These are phyloP conservation scores for Debaryomyces sp. DNA, from an alignment of 1,139 yeast species.

Conservation along the genomic window DNA sequence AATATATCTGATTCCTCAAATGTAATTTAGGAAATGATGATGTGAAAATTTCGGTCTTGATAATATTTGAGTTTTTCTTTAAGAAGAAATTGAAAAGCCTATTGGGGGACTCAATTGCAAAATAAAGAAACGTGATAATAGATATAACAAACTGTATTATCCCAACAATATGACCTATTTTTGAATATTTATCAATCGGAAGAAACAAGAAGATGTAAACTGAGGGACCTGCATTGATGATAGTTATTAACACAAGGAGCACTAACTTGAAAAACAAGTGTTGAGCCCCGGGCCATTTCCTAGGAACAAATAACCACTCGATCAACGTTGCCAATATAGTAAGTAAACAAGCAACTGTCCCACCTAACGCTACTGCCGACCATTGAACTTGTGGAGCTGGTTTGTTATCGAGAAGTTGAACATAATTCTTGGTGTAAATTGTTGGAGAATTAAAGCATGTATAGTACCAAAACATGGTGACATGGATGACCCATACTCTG, in stretches of 20 bases:
- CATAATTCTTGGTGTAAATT: slow-evolving; percentile 61
- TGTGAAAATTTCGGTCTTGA: slow-evolving; percentile 35
- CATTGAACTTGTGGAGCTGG: slow-evolving; percentile 67
- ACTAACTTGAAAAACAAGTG: slow-evolving; percentile 47
- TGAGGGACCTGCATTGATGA: slow-evolving; percentile 62
- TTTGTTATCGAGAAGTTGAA: slow-evolving; percentile 57
- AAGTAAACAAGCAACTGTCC: slow-evolving; percentile 65
- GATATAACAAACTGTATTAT: slow-evolving; percentile 64
- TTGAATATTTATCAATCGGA: slow-evolving; percentile 54
- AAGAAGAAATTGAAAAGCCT: slow-evolving; percentile 41
- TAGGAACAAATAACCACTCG: slow-evolving; percentile 69
- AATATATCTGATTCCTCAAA: slow-evolving; percentile 54
- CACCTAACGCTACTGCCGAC: slow-evolving; percentile 72
- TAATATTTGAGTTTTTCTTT: slow-evolving; percentile 9
- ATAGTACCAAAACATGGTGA: slow-evolving; percentile 61
- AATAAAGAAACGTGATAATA: slow-evolving; percentile 58
- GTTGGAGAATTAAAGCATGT: slow-evolving; percentile 57
- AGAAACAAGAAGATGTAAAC: slow-evolving; percentile 58
- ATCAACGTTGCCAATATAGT: slow-evolving; percentile 63
- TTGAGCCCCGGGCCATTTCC: slow-evolving; percentile 69
- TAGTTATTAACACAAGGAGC: slow-evolving; percentile 43
- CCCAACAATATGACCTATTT: slow-evolving; percentile 53
- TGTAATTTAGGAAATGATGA: slow-evolving; percentile 57
- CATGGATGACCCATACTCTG: slow-evolving; percentile 64
- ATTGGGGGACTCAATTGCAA: slow-evolving; percentile 57